Conservation (phyloP, 2,329 filamentous ascomycete genomes). For the Chaetomium sp. region DNA sequence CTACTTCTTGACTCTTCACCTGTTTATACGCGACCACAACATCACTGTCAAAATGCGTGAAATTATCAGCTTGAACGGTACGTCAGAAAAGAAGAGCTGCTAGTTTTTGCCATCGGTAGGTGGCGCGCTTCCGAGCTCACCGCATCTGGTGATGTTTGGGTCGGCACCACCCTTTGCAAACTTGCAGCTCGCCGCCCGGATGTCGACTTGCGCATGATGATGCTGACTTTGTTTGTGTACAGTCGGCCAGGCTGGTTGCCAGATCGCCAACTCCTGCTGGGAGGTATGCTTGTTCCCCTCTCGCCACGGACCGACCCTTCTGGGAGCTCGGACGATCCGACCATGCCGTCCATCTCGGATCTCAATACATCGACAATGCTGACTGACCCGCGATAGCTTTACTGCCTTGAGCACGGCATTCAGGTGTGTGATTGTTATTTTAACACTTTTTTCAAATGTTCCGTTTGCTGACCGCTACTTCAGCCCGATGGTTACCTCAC, state of each 20-base stretch:
- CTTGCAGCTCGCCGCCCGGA: constrained; percentile 8
- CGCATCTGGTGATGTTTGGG: constrained; percentile 27
- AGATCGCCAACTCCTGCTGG: constrained; percentile 99
- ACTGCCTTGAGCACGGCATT: constrained; percentile 99
- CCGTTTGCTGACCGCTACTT: constrained; percentile 43
- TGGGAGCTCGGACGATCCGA: neutral
- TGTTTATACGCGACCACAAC: constrained; percentile 25
- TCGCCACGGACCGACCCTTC: constrained; percentile 15
- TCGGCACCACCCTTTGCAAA: constrained; percentile 1
- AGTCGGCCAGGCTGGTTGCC: constrained; percentile 99
- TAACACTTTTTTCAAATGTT: constrained; percentile 10
- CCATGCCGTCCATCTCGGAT: neutral
- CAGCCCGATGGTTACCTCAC: constrained; percentile 98
- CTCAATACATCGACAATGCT: constrained; percentile 18
- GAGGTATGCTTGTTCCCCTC: constrained; percentile 71
- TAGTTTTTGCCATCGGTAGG: constrained; percentile 8
- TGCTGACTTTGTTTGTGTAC: constrained; percentile 34
- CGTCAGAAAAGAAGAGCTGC: constrained; percentile 20
- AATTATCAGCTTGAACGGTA: constrained; percentile 39
- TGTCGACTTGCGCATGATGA: neutral
- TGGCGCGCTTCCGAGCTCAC: constrained; percentile 20
- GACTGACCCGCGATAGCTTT: constrained; percentile 66
- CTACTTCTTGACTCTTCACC: constrained; percentile 28
- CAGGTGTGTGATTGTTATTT: constrained; percentile 65
- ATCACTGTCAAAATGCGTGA: constrained; percentile 35